Conservation (phyloP, 1,284 basidiomycete species). For the Rhodotorula sp. region DNA sequence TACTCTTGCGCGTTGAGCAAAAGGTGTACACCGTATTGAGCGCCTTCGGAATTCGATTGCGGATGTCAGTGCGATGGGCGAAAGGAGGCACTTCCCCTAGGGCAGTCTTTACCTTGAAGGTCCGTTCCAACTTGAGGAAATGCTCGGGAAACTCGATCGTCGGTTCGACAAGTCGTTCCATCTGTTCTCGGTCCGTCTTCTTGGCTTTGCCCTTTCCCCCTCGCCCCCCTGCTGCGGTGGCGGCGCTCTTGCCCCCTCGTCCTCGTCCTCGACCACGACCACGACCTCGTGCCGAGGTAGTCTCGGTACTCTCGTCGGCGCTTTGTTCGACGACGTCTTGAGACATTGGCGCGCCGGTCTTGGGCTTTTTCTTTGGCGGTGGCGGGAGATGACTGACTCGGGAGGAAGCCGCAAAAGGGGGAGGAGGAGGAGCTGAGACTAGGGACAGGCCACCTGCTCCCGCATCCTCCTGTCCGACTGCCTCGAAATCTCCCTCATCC, state of each 20-base stretch:
- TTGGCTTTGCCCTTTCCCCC: neutral
- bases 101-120: slow-evolving; percentile 45
- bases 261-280: neutral
- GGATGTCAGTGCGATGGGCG: neutral
- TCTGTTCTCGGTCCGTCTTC: slow-evolving; percentile 25
- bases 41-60: slow-evolving; percentile 56
- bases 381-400: slow-evolving; percentile 18
- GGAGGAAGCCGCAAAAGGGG: neutral
- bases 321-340: neutral
- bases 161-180: slow-evolving; percentile 30
- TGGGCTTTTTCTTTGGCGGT: slow-evolving; percentile 26
- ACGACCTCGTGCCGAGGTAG: neutral
- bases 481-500: slow-evolving; percentile 8
- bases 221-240: neutral
- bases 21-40: slow-evolving; percentile 88
- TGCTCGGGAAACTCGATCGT: slow-evolving; percentile 49
- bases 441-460: slow-evolving; percentile 1
- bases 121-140: slow-evolving; percentile 50
- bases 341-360: slow-evolving; percentile 1
- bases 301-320: neutral
- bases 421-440: neutral
- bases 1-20: slow-evolving; percentile 73
- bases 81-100: neutral
- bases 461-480: slow-evolving; percentile 1
- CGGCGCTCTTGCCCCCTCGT: neutral